phyloP scores from a whole-genome alignment of 2,329 filamentous ascomycete species.

The Leptographium lundbergii region DNA sequence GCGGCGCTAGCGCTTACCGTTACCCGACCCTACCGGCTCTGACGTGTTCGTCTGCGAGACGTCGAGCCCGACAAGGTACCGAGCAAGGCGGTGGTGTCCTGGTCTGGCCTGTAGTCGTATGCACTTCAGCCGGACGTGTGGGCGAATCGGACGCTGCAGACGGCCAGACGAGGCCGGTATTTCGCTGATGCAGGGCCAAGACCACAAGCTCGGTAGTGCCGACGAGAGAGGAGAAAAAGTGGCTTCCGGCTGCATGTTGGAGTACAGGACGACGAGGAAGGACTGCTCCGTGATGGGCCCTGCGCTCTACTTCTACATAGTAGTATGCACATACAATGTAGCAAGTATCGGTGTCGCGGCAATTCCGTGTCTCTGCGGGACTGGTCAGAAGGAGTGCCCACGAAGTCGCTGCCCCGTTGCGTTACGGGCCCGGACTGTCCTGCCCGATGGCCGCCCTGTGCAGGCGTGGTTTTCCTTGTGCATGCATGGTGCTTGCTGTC shows the following conservation, averaged over 20 bases:
- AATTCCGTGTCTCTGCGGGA: background rate
- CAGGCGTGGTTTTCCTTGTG: background rate
- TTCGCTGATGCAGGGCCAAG: too few species aligned
- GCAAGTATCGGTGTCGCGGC: too few species aligned
- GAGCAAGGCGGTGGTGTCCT: too few species aligned
- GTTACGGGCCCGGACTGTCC: background rate
- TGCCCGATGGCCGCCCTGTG: background rate
- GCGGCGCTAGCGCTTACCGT: background rate
- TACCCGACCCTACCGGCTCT: background rate
- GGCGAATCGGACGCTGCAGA: too few species aligned
- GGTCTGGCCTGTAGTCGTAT: too few species aligned
- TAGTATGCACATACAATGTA: too few species aligned
- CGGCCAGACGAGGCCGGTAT: too few species aligned
- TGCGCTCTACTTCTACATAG: too few species aligned
- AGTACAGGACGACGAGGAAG: background rate
- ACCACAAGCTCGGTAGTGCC: background rate
- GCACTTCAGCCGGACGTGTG: too few species aligned
- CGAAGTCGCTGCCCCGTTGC: background rate
- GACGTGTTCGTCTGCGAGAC: slow-evolving; percentile 6
- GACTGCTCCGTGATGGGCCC: too few species aligned
- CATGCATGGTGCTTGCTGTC: background rate
- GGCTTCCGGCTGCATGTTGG: background rate
- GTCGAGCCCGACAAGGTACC: slow-evolving; percentile 3
- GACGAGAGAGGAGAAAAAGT: background rate
- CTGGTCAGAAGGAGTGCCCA: background rate